Evolutionary conservation across 345 rosid species (phyloP), one percentile per base, ranked within the genome.

Genomic region (Gynandropsis gynandra): DNA sequence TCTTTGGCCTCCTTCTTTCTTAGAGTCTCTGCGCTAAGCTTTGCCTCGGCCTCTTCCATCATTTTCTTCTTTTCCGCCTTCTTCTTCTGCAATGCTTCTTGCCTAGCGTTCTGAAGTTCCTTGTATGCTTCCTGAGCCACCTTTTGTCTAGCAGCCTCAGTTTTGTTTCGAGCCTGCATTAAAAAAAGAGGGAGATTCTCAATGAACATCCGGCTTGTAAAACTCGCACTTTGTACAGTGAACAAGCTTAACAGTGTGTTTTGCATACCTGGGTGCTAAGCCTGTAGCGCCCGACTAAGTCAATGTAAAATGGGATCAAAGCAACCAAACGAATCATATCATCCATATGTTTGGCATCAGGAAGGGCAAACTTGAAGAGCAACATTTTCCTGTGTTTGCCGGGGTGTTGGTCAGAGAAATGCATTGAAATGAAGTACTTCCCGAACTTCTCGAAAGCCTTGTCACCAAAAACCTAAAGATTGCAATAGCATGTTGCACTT

Each of bases 111-210:
- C 46, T 85, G 80, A 63, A 85, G 94, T 72, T 92, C 95, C 68
- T 78, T 92, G 77, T 80, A 71, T 9, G 81, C 90, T 72, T 92
- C 97, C 64, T 85, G 90, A 8, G 89, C 90, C n/a, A 83, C 94
- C 71, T 85, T 92, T 20, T 40, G 56, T 51, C 98, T 85, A 10
- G 82, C 80, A 7, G 84, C 73, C 32, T 92, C 96, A 0, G 96
- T 85, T 70, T 92, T 92, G 21, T 85, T 70, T 57, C 84, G 73
- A 58, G 87, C 95, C 98, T 90, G 80, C 61, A 37, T 13, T 11
- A 41, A 56, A 39, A 6, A 2, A 49, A 49, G 8, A 29, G 11
- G 47, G 29, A 42, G 6, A 34, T 2, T 12, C 33, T 16, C 21
- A 64, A 42, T 48, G 56, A 48, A 32, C 27, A 7, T 50, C 16